Base-by-base conservation (phyloP, 768 basidiomycete species). In the Austroboletus eburneus region DNA sequence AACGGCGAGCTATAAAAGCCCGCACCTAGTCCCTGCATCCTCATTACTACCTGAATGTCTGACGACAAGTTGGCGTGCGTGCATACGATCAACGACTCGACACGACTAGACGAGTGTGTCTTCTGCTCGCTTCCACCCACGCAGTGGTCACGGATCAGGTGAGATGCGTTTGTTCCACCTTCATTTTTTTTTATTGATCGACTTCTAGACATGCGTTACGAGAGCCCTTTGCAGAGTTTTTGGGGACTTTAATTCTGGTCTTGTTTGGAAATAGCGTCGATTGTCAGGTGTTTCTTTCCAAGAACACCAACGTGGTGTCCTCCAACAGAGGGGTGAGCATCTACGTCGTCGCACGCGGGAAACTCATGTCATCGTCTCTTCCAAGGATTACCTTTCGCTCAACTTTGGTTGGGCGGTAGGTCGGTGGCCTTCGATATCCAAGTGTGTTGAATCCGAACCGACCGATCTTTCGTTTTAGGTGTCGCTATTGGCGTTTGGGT, bases 401-500 rank as follows among this genome's bases (percentile, higher is more conserved):
- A 49, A 50, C 42, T 52, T 59, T 37, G 55, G 57, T 23, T 64
- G 60, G 63, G 57, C 51, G n/a, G 25, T 22, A 23, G 57, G 53
- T 54, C 14, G 35, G 52, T 27, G 7, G 23, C 32, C 38, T 9
- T 54, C 14, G 35, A 50, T 27, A 9, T 22, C 32, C 38, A 9
- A 18, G 21, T 5, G 37, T 14, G 17, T 39, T 38, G 37, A 38
- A 48, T 46, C 12, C 34, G 22, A 10, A 18, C 36, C 10, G 24
- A 54, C 32, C 20, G 27, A 22, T 14, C 12, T 18, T 9, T 10
- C 5, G 24, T 13, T 3, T 29, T 34, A 47, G 70, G 81, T n/a
- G 72, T 75, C 4, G 78, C 80, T 10, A 64, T 83, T 52, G 85
- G 82, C 38, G 81, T 78, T 12, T 85, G 80, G 79, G 72, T 78